These are phyloP conservation scores for Uncinocarpus reesii DNA, from an alignment of 2,329 filamentous ascomycete species.

Conservation along the genomic window DNA sequence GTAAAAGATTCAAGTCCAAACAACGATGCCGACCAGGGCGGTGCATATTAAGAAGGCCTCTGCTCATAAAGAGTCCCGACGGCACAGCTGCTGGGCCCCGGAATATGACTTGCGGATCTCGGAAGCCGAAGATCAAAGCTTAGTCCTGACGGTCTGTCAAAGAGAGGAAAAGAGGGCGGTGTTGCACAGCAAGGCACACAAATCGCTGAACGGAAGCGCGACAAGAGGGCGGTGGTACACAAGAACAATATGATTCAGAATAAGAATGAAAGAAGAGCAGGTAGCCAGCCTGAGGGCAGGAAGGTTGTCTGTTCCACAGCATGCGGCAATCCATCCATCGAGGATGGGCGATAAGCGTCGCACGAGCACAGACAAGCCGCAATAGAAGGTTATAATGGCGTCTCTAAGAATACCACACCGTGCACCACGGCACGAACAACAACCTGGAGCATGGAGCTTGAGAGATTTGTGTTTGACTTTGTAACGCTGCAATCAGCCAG, in stretches of 20 bases:
- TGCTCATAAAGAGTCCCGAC: conserved; percentile 2
- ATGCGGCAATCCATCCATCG: conserved; percentile 10
- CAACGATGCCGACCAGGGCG: not conserved
- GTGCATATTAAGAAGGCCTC: conserved; percentile 5
- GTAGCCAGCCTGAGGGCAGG: not conserved
- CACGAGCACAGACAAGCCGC: conserved; percentile 3
- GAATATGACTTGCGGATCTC: conserved; percentile 1
- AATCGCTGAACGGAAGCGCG: conserved; percentile 8
- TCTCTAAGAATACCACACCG: conserved; percentile 9
- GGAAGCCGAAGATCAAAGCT: conserved; percentile 7
- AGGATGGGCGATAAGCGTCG: conserved; percentile 8
- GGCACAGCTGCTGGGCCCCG: not conserved
- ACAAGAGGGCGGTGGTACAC: not conserved
- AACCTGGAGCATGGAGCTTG: not conserved
- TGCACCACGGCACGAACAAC: not conserved
- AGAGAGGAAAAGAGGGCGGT: no score
- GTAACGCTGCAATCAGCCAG: not conserved
- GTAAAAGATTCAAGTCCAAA: conserved; percentile 1
- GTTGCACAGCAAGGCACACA: conserved; percentile 2
- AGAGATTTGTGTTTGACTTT: not conserved
- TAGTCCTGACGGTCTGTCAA: not conserved
- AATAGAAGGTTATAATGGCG: not conserved
- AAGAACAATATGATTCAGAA: not conserved
- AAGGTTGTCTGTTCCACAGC: conserved; percentile 4
- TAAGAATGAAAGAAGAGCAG: not conserved